Evolutionary conservation across 768 basidiomycete species (phyloP), one percentile per base, ranked within the genome.

Genomic region (Pleurotus tuber-regium): DNA sequence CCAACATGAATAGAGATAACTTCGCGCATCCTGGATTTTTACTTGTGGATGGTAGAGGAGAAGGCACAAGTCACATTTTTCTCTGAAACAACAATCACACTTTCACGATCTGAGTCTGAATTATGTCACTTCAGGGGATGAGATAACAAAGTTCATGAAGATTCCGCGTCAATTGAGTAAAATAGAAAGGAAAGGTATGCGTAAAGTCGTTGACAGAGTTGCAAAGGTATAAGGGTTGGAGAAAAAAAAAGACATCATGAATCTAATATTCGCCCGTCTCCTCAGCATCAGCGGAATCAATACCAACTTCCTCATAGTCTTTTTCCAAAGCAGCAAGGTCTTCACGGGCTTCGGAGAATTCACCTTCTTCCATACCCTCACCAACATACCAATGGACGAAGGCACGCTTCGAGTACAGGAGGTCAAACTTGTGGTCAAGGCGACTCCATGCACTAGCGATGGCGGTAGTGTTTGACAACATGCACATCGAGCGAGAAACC

Each of bases 281-380:
- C 65, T 87, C 87, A 57, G 68, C 79, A 55, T 88, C 87, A 50
- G 78, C 85, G 25, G 87, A 86, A 67, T 89, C 87, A 42, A 78
- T 84, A 52, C 86, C 87, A 57, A 89, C 92, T 70, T 96, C 91
- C 67, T 93, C 90, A 63, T 92, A 93, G 67, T 93, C 92, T 68
- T 91, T 95, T 74, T 98, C 95, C 53, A 98, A 83, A 5, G 96
- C 96, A 36, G 96, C 96, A 55, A 98, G 85, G 73, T 98, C 96
- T 69, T 98, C 96, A 60, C 95, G 89, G 40, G 96, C 96, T 73
- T 97, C 95, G 41, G 92, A 94, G 74, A 98, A 98, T 74, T 98
- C 96, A 70, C 96, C 96, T 76, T 83, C 96, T 68, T 98, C 96
- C 96, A 98, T 98, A 77, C 96, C 96, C 73, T 98, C 95, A 66